A percentile compares a stretch with the other conserved stretches of the same genome.
phyloP scores from a whole-genome alignment of 2,329 filamentous ascomycete species.

The Colletotrichum falcatum region DNA sequence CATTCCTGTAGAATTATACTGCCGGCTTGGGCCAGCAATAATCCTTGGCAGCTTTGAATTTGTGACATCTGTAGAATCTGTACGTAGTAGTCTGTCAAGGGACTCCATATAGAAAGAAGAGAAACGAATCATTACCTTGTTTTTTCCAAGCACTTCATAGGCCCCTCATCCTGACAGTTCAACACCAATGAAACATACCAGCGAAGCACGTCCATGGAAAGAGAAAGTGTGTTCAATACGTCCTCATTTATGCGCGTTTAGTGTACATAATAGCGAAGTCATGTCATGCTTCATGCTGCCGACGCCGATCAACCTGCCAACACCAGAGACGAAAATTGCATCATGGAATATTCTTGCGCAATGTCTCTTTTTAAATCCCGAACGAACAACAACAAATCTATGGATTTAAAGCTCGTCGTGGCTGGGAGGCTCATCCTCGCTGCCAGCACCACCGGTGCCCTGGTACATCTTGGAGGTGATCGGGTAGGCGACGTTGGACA shows the following conservation, averaged over 20 bases:
- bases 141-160: background rate
- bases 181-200: background rate
- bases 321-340: slow-evolving; percentile 40
- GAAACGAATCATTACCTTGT: background rate
- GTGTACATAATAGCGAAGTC: slow-evolving; percentile 40
- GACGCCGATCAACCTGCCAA: slow-evolving; percentile 42
- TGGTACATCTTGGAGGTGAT: slow-evolving; percentile 98
- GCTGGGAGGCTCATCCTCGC: slow-evolving; percentile 73
- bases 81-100: background rate
- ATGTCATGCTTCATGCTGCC: slow-evolving; percentile 40
- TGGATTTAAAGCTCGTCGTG: slow-evolving; percentile 83
- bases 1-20: background rate
- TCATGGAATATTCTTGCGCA: slow-evolving; percentile 40
- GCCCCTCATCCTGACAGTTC: background rate
- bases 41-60: background rate
- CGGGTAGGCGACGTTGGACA: slow-evolving; percentile 95
- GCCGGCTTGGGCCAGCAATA: background rate
- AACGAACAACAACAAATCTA: slow-evolving; percentile 41
- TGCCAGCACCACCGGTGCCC: slow-evolving; percentile 71
- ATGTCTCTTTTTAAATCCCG: slow-evolving; percentile 40
- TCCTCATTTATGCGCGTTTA: slow-evolving; percentile 41
- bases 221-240: slow-evolving; percentile 32
- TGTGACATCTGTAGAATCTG: background rate
- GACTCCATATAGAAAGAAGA: background rate
- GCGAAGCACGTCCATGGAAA: background rate